Evolutionary conservation across 1,139 yeast species (phyloP).

Genomic region (Hyphopichia burtonii): DNA sequence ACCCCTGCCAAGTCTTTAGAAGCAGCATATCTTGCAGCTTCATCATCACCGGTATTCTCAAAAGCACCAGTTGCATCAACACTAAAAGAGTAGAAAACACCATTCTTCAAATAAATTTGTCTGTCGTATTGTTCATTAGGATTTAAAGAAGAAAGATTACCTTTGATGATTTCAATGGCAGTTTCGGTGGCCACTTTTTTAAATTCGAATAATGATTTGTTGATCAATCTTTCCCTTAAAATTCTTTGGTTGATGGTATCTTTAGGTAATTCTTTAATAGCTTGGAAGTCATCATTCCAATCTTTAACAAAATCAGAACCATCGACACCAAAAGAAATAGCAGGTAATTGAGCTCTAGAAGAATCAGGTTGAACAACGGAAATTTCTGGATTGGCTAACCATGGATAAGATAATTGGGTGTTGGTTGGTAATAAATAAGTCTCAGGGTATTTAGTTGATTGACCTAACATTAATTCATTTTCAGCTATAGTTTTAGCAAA

Average conservation of each 20-base stretch:
- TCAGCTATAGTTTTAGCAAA: constrained; percentile 40
- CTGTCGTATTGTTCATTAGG: constrained; percentile 64
- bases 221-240: constrained; percentile 71
- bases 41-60: constrained; percentile 70
- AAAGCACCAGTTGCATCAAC: constrained; percentile 71
- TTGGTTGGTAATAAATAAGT: constrained; percentile 61
- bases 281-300: constrained; percentile 91
- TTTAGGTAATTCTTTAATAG: constrained; percentile 69
- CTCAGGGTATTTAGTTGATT: constrained; percentile 52
- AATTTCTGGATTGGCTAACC: constrained; percentile 54
- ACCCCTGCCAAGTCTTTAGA: constrained; percentile 78
- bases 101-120: constrained; percentile 72
- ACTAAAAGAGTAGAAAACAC: constrained; percentile 84
- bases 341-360: constrained; percentile 61
- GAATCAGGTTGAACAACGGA: constrained; percentile 49
- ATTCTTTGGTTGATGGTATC: constrained; percentile 63
- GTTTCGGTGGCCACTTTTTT: constrained; percentile 74
- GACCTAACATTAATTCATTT: constrained; percentile 42
- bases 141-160: constrained; percentile 76
- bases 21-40: constrained; percentile 81
- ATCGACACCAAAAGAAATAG: constrained; percentile 54
- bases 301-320: constrained; percentile 63
- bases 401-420: constrained; percentile 65
- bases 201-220: constrained; percentile 76
- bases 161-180: constrained; percentile 73